Percentiles rank a stretch among this genome's conserved stretches.
Evolutionary conservation across 495 filamentous ascomycete species (phyloP).

Genomic region (Cercophora sp.): DNA sequence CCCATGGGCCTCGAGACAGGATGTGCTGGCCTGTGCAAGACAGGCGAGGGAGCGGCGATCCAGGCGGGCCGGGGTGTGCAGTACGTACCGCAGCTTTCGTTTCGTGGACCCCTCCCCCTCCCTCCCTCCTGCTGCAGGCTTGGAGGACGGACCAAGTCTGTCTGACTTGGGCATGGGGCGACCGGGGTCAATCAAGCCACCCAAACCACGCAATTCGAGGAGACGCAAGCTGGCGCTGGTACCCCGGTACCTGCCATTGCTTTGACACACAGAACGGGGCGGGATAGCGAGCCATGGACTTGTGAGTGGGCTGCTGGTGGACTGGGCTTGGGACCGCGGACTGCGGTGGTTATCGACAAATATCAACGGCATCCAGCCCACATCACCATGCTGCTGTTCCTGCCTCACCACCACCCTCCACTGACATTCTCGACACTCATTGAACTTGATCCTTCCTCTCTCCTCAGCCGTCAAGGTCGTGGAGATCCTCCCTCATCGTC

Average conservation of each 20-base stretch:
- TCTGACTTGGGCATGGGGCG: slow-evolving; percentile 32
- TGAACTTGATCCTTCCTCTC: slow-evolving; percentile 23
- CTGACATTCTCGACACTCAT: slow-evolving; percentile 33
- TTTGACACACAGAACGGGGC: slow-evolving; percentile 28
- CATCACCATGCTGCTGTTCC: slow-evolving; percentile 23
- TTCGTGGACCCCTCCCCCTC: neutral
- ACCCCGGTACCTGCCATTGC: slow-evolving; percentile 22
- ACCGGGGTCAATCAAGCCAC: slow-evolving; percentile 30
- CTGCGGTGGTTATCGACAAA: slow-evolving; percentile 21
- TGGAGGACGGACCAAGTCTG: slow-evolving; percentile 2
- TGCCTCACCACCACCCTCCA: slow-evolving; percentile 21
- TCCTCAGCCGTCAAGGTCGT: slow-evolving; percentile 16
- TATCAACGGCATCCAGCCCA: slow-evolving; percentile 32
- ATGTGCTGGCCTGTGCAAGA: slow-evolving; percentile 26
- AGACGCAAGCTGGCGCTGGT: slow-evolving; percentile 20
- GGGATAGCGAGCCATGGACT: slow-evolving; percentile 20
- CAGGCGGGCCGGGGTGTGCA: slow-evolving; percentile 1
- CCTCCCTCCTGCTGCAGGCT: slow-evolving; percentile 7
- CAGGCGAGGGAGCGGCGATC: slow-evolving; percentile 10
- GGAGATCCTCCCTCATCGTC: slow-evolving; percentile 14
- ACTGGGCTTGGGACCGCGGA: neutral
- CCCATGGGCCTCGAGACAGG: slow-evolving; percentile 23
- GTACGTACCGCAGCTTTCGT: slow-evolving; percentile 4
- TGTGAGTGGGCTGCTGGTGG: slow-evolving; percentile 1
- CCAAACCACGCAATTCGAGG: slow-evolving; percentile 31